These are phyloP conservation scores for Arabidopsis thaliana DNA, from an alignment of 345 rosid genomes.

Conservation along the genomic window DNA sequence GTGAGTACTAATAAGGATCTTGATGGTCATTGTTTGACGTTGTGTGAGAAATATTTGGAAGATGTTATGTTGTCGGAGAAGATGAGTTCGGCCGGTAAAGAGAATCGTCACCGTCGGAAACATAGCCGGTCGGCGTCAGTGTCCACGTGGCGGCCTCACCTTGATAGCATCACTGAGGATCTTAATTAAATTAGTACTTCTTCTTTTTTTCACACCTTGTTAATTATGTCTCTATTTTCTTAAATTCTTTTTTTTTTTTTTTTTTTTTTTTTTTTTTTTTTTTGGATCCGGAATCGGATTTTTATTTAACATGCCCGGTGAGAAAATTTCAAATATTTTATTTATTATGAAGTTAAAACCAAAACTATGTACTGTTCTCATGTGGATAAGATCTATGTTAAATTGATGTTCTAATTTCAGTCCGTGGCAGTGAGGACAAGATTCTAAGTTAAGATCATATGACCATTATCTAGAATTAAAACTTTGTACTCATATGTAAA, in stretches of 20 bases:
- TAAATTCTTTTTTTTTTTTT: constrained; percentile 20
- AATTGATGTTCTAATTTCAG: constrained; percentile 17
- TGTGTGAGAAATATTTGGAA: constrained; percentile 47
- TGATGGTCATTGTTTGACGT: constrained; percentile 34
- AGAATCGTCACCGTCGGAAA: constrained; percentile 52
- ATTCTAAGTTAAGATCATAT: constrained; percentile 20
- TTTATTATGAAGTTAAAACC: constrained; percentile 9
- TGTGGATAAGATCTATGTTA: constrained; percentile 46
- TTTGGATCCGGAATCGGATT: constrained; percentile 34
- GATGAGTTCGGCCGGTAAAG: constrained; percentile 43
- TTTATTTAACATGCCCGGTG: constrained; percentile 29
- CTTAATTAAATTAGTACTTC: constrained; percentile 45
- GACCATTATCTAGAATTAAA: background rate
- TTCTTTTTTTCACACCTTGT: background rate
- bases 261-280: constrained; percentile 14
- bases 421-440: constrained; percentile 22
- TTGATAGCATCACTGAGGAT: constrained; percentile 80
- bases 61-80: constrained; percentile 45
- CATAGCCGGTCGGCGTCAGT: constrained; percentile 58
- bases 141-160: constrained; percentile 76
- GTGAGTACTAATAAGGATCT: background rate
- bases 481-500: constrained; percentile 3
- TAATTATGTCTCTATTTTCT: constrained; percentile 38
- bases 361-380: constrained; percentile 27
- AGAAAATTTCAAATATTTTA: constrained; percentile 1